Evolutionary conservation across 2,329 filamentous ascomycete genomes (phyloP), one percentile per base, ranked within the genome.

Genomic region (Colletotrichum orbiculare): DNA sequence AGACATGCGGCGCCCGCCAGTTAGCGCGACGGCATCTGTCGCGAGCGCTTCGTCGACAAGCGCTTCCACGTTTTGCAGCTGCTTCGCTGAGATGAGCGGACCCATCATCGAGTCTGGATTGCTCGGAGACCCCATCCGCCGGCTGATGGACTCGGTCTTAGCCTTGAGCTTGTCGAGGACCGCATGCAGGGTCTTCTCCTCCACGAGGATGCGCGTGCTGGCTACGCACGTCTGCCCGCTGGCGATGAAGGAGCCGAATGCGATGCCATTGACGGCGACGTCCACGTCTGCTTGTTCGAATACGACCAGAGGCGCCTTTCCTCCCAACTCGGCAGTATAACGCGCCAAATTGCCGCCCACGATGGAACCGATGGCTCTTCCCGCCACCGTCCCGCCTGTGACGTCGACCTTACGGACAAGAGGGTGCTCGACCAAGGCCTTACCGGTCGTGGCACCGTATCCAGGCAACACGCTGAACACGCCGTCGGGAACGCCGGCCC

Each of bases 171-270:
- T 81, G 69, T 85, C 78, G 49, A 93, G 74, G 71, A 94, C 88
- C 71, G 85, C 81, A 70, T 88, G 83, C 72, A 91, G 85, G 72
- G 94, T 86, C 41, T 77, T 77, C 67, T 90, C 87, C 69, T 94
- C 87, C 17, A 94, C 91, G 74, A 93, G 88, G 73, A 95, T 87
- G 71, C 92, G 85, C 43, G 91, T 93, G 56, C 89, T 89, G 7
- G 91, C 91, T 59, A 91, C 91, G 67, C 85, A 87, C 2, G 83
- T 85, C 75, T 87, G 85, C 0, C 85, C 85, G 58, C 83, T 84
- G 7, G 84, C 85, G 15, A 85, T 77, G 62, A 85, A 87, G 7
- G 84, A 82, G 3, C 83, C 85, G 69, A 86, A 86, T 5, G 88
- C 89, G 72, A 90, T 87, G 73, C 90, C 91, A 56, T 90, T 89